Evolutionary conservation across 1,284 basidiomycete species (phyloP), one percentile per base, ranked within the genome.

Genomic region (Stereum hirsutum): DNA sequence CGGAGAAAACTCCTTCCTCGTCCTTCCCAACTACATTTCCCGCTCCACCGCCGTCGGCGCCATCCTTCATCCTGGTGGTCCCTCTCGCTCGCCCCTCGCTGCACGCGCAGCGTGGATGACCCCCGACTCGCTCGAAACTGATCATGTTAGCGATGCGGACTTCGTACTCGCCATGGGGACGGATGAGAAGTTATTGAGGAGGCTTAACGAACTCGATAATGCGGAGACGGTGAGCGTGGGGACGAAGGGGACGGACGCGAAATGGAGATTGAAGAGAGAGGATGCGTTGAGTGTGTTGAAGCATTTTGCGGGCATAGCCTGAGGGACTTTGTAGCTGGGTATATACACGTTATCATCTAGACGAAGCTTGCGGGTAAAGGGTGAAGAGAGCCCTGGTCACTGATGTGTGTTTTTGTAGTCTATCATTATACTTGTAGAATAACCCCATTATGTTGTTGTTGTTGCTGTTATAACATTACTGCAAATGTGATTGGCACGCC

Each of bases 21-120:
- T 93, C 36, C 68, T 91, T 8, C 89, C 89, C 2, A 87, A 84
- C 62, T 86, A 89, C 54, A 79, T 89, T 49, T 89, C 84, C 10
- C 75, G 89, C 6, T 84, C 81, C 14, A 80, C 81, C 0, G 89
- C 89, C 0, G 84, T 91, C 4, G 83, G 80, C 34, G 75, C 80
- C 11, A 79, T 88, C 46, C 62, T 88, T 23, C 77, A 81, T 52
- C 79, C 81, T 0, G 78, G 77, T 7, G 78, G 81, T 2, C 79
- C 80, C 2, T 70, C 72, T 4, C 70, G 72, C 33, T 74, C 75
- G 0, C 67, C 71, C 3, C 55, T 70, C 37, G 63, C 59, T 12
- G 55, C 56, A 23, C 63, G 63, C n/a, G 59, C 65, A 20, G 54
- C 63, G 41, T 70, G 67, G 67, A 48, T 60, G 20, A 54, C 61